Evolutionary conservation across 805 yeast genomes (phyloP), one percentile per base, ranked within the genome.

Genomic region (Candida tallmaniae): DNA sequence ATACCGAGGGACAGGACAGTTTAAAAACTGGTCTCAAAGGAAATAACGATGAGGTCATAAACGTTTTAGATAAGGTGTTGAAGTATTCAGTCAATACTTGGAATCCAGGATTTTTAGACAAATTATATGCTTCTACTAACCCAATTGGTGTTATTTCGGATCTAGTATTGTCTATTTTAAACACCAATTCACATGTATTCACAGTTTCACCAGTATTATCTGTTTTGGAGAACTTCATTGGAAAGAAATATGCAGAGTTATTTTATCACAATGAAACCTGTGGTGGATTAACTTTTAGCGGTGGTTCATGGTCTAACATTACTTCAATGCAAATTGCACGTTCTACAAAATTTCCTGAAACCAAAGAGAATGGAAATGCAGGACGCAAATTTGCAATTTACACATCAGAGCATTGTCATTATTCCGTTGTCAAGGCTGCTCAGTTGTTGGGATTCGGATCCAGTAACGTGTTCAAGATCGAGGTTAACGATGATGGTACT

Each of bases 271-370:
- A 71, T 5, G 60, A 60, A 3, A 61, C 65, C 21, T 74, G 89
- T 29, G 95, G 95, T 17, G 95, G 95, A 16, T 61, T 86, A 45
- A 86, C 95, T 0, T 83, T 85, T 52, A 73, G 87, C 14, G 95
- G 95, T 13, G 95, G 95, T 0, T 80, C 90, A 4, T 85, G 88
- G 80, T 83, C 94, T 6, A 85, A 85, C 55, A 73, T 82, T 34
- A 85, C 93, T 3, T 74, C 85, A 38, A 50, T 86, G 59, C 89
- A 83, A 42, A 77, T 65, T 51, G 95, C 95, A 0, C 65, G 94
- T 46, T 67, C 82, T 27, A 58, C 70, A 25, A 54, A 70, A 40
- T 81, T 50, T 49, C 95, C 95, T 0, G 82, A 80, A 7, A 81
- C 94, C 0, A 83, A 80, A 47, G 50, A 60, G 1, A 39, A 62